A percentile compares a stretch with the other conserved stretches of the same genome.
Evolutionary conservation across 352 stramenopile species (phyloP).

Genomic region (Lagenidium sp.): DNA sequence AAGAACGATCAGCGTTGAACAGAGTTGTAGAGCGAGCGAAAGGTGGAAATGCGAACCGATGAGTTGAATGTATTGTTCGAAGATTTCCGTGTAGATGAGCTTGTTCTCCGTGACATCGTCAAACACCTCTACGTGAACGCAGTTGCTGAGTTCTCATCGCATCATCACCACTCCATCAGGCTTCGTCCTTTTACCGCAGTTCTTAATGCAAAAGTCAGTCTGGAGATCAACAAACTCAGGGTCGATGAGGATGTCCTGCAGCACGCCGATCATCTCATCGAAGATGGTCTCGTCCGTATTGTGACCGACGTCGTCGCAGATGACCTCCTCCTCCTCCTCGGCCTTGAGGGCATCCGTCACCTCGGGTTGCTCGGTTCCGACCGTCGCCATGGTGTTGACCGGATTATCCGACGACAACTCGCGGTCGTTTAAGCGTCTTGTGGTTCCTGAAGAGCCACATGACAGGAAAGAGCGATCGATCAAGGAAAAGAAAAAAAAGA

Average conservation of each 20-base stretch:
- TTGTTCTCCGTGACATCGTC: slow-evolving; percentile 83
- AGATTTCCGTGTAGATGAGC: slow-evolving; percentile 73
- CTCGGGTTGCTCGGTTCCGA: slow-evolving; percentile 23
- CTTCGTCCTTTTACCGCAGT: no score
- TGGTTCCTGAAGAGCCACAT: no score
- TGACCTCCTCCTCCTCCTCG: slow-evolving; percentile 58
- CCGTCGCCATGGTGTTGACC: slow-evolving; percentile 12
- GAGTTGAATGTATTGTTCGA: slow-evolving; percentile 65
- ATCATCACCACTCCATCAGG: no score
- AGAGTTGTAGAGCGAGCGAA: no score
- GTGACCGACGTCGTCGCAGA: slow-evolving; percentile 49
- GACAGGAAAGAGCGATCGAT: no score
- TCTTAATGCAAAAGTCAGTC: slow-evolving; percentile 65
- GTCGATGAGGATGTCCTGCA: slow-evolving; percentile 76
- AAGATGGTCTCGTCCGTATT: slow-evolving; percentile 73
- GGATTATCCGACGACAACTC: no score
- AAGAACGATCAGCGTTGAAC: no score
- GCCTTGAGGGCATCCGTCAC: slow-evolving; percentile 29
- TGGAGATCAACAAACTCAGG: slow-evolving; percentile 72
- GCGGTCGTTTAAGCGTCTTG: no score
- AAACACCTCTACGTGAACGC: slow-evolving; percentile 61
- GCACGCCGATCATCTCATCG: slow-evolving; percentile 70
- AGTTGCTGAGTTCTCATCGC: no score
- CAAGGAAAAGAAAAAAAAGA: no score
- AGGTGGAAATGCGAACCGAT: no score